phyloP scores from a whole-genome alignment of 768 basidiomycete genomes.

The Gloeopeniophorella convolvens region DNA sequence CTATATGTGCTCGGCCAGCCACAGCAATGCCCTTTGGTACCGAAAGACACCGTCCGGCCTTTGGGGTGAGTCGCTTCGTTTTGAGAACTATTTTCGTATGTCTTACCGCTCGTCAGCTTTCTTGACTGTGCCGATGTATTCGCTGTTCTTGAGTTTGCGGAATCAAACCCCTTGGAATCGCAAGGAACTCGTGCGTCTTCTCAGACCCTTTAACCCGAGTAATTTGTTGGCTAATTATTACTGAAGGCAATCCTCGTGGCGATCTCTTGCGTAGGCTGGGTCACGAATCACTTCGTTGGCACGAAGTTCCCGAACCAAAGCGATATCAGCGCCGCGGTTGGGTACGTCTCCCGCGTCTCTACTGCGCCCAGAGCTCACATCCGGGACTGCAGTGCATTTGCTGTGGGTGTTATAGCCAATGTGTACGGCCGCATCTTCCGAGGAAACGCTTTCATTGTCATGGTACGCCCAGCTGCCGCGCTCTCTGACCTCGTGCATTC shows the following conservation, averaged over 20 bases:
- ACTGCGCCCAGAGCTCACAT: background rate
- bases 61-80: constrained; percentile 46
- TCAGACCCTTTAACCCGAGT: background rate
- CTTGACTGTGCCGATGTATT: constrained; percentile 64
- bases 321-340: constrained; percentile 75
- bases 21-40: constrained; percentile 66
- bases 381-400: constrained; percentile 48
- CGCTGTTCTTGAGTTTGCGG: constrained; percentile 57
- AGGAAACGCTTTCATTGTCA: constrained; percentile 75
- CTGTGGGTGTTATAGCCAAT: constrained; percentile 75
- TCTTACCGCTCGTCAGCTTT: constrained; percentile 40
- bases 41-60: constrained; percentile 58
- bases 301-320: constrained; percentile 56
- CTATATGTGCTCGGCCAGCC: constrained; percentile 51
- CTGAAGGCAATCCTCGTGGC: constrained; percentile 49
- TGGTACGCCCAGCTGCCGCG: constrained; percentile 40
- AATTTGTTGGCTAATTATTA: background rate
- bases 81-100: background rate
- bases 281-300: constrained; percentile 66
- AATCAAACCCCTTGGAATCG: constrained; percentile 54
- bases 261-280: constrained; percentile 69
- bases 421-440: constrained; percentile 67
- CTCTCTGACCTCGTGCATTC: background rate
- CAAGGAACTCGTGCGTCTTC: constrained; percentile 46
- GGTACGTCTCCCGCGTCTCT: constrained; percentile 30